Percentiles rank a stretch among this genome's conserved stretches.
These are phyloP conservation scores for Hypoxylon lienhwacheense DNA, from an alignment of 495 filamentous ascomycete genomes.

Conservation along the genomic window DNA sequence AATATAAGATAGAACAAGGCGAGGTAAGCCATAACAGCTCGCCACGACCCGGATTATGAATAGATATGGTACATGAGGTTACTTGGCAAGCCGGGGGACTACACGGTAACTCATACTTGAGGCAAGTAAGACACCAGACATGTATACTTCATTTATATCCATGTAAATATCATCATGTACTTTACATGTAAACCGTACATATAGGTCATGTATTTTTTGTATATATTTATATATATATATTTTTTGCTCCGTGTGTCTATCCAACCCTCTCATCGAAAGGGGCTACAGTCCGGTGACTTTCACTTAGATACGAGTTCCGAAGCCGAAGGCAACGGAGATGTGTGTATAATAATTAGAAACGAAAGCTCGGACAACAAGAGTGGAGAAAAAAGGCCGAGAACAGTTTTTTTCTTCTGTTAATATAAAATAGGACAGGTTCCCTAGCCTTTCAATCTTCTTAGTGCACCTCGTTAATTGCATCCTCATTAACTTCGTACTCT, in stretches of 20 bases:
- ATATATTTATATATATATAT: background rate
- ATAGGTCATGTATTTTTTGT: conserved; percentile 5
- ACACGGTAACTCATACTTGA: background rate
- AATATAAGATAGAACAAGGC: too few species aligned
- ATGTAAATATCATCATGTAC: background rate
- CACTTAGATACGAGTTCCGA: too few species aligned
- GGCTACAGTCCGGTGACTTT: too few species aligned
- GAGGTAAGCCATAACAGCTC: conserved; percentile 28
- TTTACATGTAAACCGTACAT: background rate
- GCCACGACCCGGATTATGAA: background rate
- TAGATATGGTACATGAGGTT: background rate
- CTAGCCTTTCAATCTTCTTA: background rate
- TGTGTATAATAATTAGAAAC: background rate
- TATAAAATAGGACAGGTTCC: conserved; percentile 4
- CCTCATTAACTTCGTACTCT: background rate
- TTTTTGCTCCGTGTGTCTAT: too few species aligned
- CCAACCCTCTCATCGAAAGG: too few species aligned
- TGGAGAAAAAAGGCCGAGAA: conserved; percentile 24
- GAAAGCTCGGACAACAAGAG: conserved; percentile 13
- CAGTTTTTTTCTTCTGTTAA: conserved; percentile 10
- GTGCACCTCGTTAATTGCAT: conserved; percentile 14
- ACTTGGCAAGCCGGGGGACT: background rate
- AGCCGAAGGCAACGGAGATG: background rate
- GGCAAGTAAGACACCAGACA: background rate
- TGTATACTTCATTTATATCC: background rate